Evolutionary conservation across 257 asterid species (phyloP).

Genomic region (Galeopsis tetrahit): DNA sequence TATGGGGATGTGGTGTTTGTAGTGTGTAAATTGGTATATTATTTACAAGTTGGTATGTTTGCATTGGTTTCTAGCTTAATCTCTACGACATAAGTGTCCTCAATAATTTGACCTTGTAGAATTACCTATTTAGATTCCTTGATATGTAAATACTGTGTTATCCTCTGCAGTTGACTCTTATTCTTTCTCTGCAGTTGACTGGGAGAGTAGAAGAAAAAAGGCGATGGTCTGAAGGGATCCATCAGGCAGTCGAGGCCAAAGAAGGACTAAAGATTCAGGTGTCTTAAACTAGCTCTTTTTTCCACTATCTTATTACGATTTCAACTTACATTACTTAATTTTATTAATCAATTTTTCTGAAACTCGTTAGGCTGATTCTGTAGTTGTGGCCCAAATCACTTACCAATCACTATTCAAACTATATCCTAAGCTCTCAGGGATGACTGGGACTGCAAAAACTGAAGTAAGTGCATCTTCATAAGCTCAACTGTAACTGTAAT

Average conservation of each 20-base stretch:
- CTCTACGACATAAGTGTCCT: conserved; percentile 12
- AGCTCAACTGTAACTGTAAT: conserved; percentile 15
- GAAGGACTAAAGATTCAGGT: conserved; percentile 94
- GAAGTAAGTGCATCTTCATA: conserved; percentile 57
- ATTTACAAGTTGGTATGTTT: background rate
- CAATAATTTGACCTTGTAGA: conserved; percentile 3
- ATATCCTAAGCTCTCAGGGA: conserved; percentile 96
- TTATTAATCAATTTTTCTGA: conserved; percentile 27
- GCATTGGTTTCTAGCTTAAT: conserved; percentile 11
- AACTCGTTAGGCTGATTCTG: conserved; percentile 79
- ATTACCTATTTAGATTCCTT: conserved; percentile 21
- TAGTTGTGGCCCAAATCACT: conserved; percentile 98
- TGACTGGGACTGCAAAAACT: conserved; percentile 99
- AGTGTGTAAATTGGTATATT: background rate
- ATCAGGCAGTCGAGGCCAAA: conserved; percentile 99
- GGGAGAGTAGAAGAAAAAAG: conserved; percentile 97
- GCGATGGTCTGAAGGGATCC: conserved; percentile 99
- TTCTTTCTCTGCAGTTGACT: conserved; percentile 66
- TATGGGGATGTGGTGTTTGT: background rate
- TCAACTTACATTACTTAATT: conserved; percentile 19
- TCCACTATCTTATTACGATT: conserved; percentile 3
- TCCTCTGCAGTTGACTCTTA: conserved; percentile 55
- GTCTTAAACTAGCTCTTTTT: conserved; percentile 16
- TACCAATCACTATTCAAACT: conserved; percentile 95
- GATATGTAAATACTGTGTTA: conserved; percentile 13